Evolutionary conservation across 208 protist species (phyloP).

Genomic region (Trichomonas tenax): DNA sequence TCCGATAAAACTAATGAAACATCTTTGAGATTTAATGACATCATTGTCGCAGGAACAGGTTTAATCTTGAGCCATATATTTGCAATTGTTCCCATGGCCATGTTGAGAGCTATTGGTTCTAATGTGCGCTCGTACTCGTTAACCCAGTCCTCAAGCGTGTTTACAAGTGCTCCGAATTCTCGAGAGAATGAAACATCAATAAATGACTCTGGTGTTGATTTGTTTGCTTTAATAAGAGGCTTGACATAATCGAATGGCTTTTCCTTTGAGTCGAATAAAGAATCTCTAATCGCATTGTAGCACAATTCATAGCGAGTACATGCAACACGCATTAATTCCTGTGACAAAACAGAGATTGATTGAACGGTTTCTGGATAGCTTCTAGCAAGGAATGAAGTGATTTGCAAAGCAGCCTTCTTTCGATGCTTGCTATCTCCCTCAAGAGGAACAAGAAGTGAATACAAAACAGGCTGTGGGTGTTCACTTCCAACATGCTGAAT

Average conservation of each 20-base stretch:
- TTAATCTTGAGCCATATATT: neutral
- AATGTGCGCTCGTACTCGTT: neutral
- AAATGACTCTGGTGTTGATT: neutral
- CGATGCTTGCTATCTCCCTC: neutral
- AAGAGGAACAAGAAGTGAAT: neutral
- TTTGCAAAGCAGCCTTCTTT: neutral
- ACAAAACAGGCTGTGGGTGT: neutral
- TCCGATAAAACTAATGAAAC: neutral
- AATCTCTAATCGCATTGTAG: neutral
- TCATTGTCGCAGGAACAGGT: neutral
- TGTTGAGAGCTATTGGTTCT: neutral
- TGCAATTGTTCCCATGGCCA: too few species aligned
- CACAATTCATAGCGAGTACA: neutral
- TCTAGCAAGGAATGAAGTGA: neutral
- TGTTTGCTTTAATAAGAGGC: neutral
- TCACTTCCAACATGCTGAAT: neutral
- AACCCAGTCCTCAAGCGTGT: neutral
- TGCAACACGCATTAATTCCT: neutral
- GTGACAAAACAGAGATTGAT: neutral
- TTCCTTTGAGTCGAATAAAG: neutral
- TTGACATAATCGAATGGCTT: neutral
- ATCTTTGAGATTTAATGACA: neutral
- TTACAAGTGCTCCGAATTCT: neutral
- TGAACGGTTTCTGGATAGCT: neutral
- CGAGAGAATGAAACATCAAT: neutral